These are phyloP conservation scores for Moricandia arvensis DNA, from an alignment of 345 rosid genomes.

Conservation along the genomic window DNA sequence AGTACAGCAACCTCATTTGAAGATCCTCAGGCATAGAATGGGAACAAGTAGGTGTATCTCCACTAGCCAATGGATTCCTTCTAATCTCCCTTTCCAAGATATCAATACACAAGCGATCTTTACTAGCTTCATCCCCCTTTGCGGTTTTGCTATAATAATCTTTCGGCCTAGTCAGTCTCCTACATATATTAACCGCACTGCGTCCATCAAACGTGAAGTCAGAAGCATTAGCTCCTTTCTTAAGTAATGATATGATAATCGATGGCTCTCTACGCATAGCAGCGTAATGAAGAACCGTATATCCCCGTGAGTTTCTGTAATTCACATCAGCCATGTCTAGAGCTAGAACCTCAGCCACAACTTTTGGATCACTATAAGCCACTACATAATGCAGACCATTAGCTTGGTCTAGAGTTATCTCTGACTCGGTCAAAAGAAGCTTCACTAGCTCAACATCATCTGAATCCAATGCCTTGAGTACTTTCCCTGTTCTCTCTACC, in stretches of 20 bases:
- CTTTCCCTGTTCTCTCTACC: slow-evolving; percentile 67
- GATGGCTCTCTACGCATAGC: slow-evolving; percentile 87
- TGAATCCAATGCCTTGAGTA: slow-evolving; percentile 87
- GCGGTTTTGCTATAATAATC: slow-evolving; percentile 69
- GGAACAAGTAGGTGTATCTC: slow-evolving; percentile 46
- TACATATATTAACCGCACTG: slow-evolving; percentile 80
- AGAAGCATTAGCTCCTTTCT: slow-evolving; percentile 70
- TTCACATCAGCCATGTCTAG: slow-evolving; percentile 72
- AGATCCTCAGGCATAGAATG: slow-evolving; percentile 70
- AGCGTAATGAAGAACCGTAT: slow-evolving; percentile 83
- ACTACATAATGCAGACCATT: slow-evolving; percentile 84
- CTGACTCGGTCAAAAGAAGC: slow-evolving; percentile 80
- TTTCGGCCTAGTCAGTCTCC: slow-evolving; percentile 80
- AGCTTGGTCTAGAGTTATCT: slow-evolving; percentile 72
- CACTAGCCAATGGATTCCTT: slow-evolving; percentile 67
- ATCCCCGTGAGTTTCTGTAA: slow-evolving; percentile 68
- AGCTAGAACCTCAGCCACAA: slow-evolving; percentile 71
- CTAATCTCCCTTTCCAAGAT: slow-evolving; percentile 78
- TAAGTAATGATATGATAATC: slow-evolving; percentile 61
- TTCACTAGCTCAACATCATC: slow-evolving; percentile 92
- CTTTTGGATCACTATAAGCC: slow-evolving; percentile 92
- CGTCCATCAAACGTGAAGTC: slow-evolving; percentile 72
- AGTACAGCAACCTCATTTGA: slow-evolving; percentile 79
- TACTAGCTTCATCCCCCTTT: slow-evolving; percentile 81
- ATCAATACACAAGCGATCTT: slow-evolving; percentile 75